Evolutionary conservation across 768 basidiomycete species (phyloP).

Genomic region (Austroboletus festivus): DNA sequence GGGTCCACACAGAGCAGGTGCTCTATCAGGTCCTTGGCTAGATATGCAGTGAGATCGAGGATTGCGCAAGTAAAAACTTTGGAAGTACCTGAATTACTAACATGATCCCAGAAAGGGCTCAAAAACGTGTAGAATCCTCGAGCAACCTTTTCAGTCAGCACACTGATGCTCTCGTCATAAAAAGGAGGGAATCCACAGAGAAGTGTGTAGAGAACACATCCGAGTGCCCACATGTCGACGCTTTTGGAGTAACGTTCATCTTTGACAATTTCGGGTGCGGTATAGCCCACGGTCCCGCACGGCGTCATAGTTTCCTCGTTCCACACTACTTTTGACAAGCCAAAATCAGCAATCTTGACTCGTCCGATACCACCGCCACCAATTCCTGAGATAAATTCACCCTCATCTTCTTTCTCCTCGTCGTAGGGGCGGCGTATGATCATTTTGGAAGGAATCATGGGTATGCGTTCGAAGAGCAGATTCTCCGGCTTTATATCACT

Average conservation of each 20-base stretch:
- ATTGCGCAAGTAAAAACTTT: background rate
- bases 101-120: conserved; percentile 99
- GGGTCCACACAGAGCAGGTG: conserved; percentile 96
- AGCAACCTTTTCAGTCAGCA: conserved; percentile 97
- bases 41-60: conserved; percentile 11
- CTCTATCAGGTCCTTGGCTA: conserved; percentile 93
- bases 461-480: conserved; percentile 88
- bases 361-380: conserved; percentile 97
- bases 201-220: conserved; percentile 97
- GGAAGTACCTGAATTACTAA: conserved; percentile 67
- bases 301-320: conserved; percentile 99
- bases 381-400: conserved; percentile 86
- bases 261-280: conserved; percentile 98
- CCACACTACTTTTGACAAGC: conserved; percentile 97
- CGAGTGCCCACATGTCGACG: conserved; percentile 99
- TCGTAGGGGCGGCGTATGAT: conserved; percentile 83
- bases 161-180: conserved; percentile 98
- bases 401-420: conserved; percentile 98
- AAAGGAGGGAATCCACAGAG: conserved; percentile 98
- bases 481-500: conserved; percentile 99
- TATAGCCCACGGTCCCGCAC: conserved; percentile 99
- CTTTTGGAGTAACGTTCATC: conserved; percentile 96
- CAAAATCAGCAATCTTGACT: conserved; percentile 99
- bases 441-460: conserved; percentile 81
- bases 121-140: conserved; percentile 97